Evolutionary conservation across 345 rosid genomes (phyloP).

Genomic region (Boechera retrofracta): DNA sequence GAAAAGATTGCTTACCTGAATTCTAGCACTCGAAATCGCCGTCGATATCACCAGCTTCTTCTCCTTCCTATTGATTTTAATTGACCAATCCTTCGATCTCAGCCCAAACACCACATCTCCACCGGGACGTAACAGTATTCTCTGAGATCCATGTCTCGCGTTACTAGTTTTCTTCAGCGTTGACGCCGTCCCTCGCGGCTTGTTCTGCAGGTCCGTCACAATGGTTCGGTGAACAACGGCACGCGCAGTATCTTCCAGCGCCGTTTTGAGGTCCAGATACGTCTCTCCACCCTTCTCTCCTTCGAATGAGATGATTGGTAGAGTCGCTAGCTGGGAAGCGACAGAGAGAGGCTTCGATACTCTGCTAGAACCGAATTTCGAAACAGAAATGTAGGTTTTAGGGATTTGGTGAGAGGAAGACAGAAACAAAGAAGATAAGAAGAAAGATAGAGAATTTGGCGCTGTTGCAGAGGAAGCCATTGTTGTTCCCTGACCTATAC

Average conservation of each 20-base stretch:
- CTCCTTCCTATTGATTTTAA: conserved; percentile 92
- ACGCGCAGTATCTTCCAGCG: conserved; percentile 81
- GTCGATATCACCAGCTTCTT: conserved; percentile 80
- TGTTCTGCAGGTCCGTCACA: conserved; percentile 80
- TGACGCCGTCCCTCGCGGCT: conserved; percentile 93
- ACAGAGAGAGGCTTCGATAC: conserved; percentile 50
- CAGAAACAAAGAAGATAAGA: conserved; percentile 55
- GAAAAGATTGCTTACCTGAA: conserved; percentile 53
- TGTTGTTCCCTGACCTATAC: conserved; percentile 38
- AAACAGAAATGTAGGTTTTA: conserved; percentile 32
- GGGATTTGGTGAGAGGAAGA: conserved; percentile 48
- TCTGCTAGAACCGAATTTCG: conserved; percentile 37
- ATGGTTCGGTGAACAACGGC: conserved; percentile 88
- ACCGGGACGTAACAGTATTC: conserved; percentile 84
- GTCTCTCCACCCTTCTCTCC: conserved; percentile 91
- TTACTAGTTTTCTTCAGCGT: conserved; percentile 87
- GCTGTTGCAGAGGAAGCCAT: conserved; percentile 57
- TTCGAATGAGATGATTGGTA: conserved; percentile 73
- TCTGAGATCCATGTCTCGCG: conserved; percentile 76
- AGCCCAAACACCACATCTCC: conserved; percentile 93
- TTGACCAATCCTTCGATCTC: conserved; percentile 83
- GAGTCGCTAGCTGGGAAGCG: conserved; percentile 62
- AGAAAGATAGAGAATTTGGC: conserved; percentile 59
- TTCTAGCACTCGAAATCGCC: conserved; percentile 81
- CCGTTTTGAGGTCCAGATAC: conserved; percentile 74